Base-by-base conservation (phyloP, 73 alveolate genomes). In the Paramecium primaurelia region DNA sequence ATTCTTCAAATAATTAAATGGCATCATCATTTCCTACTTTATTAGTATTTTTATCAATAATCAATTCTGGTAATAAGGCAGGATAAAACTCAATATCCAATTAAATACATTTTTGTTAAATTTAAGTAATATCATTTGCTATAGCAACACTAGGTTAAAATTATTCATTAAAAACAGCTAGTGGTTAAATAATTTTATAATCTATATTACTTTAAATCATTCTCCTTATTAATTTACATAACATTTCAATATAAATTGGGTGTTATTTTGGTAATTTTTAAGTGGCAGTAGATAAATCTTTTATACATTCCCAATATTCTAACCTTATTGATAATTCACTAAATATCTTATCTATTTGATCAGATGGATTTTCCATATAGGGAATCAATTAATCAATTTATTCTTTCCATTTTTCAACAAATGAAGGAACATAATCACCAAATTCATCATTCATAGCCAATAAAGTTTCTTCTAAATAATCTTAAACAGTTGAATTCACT, bases 371-470 rank as follows among this genome's bases (percentile, higher is more conserved):
- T 38, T 95, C 93, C 34, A 92, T 95, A 80, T 95, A 87, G 5
- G 93, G 93, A 4, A 87, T 64, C 18, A 64, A 68, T 59, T 77
- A 34, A 64, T 87, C 93, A 8, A 87, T 98, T 69, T 95, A 92
- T 71, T 98, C 98, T 71, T 95, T 97, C 99, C 99, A 98, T 60
- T 96, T 96, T 40, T 96, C 99, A 51, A 97, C 95, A 38, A 96
- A 87, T 36, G 59, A 58, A 38, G 84, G 45, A 8, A 87, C 93
- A 40, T 87, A 87, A 87, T 87, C 93, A 4, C 93, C 93, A 20
- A 64, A 87, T 18, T 87, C 93, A 58, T 87, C 93, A 25, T 73
- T 86, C 88, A 87, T 64, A 34, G 88, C 60, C 30, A 87, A 58
- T 34, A 87, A 34, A 54, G 93, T 77, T 64, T 87, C 93, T 26